phyloP scores from a whole-genome alignment of 1,284 basidiomycete species.

The Apiotrichum akiyoshidainum region DNA sequence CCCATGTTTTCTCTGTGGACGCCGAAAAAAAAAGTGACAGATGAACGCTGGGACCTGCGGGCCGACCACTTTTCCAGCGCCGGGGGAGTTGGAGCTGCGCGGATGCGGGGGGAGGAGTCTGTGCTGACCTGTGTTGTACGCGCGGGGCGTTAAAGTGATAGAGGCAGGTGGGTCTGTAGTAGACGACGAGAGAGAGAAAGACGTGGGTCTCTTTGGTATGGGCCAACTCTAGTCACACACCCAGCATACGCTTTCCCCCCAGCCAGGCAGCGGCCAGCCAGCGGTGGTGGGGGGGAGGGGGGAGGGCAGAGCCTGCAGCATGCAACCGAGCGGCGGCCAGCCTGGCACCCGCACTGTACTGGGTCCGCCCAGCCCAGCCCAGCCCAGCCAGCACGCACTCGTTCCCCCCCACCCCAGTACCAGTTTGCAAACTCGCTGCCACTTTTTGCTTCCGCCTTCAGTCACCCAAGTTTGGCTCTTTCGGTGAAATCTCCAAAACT shows the following conservation, averaged over 20 bases:
- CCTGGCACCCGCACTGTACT: neutral
- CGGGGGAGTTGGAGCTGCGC: neutral
- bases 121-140: slow-evolving; percentile 19
- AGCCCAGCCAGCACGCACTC: no score
- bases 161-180: slow-evolving; percentile 16
- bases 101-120: neutral
- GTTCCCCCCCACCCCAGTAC: no score
- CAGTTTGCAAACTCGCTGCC: no score
- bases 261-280: neutral
- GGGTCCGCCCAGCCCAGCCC: neutral
- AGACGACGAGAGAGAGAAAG: slow-evolving; percentile 14
- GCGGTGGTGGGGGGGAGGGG: no score
- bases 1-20: no score
- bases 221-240: neutral
- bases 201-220: neutral
- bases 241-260: neutral
- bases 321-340: no score
- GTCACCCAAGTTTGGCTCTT: no score
- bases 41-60: no score
- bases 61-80: no score
- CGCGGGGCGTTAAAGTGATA: slow-evolving; percentile 10
- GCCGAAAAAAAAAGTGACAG: no score
- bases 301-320: no score
- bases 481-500: neutral
- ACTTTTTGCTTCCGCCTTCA: no score